Percentiles rank a stretch among this genome's conserved stretches.
These are phyloP conservation scores for Leucosporidium yakuticum DNA, from an alignment of 768 basidiomycete genomes.

Conservation along the genomic window DNA sequence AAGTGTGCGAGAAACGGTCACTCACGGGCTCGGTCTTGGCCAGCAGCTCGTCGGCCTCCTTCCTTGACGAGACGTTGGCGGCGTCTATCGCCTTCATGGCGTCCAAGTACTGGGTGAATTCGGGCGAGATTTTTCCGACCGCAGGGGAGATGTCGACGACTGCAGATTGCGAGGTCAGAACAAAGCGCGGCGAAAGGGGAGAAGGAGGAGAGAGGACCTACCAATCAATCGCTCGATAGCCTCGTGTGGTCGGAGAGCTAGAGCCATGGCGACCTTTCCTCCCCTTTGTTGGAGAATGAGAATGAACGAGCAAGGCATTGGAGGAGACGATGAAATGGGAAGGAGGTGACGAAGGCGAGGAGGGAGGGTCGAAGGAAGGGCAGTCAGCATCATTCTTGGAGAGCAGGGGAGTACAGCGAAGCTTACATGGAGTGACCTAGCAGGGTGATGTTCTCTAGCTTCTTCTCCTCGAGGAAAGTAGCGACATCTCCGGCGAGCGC, in stretches of 20 bases:
- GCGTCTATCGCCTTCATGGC: slow-evolving; percentile 70
- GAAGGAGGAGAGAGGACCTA: background rate
- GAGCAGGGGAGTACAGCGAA: slow-evolving; percentile 7
- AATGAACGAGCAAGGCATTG: too few species aligned
- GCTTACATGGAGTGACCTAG: slow-evolving; percentile 88
- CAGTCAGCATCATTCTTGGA: background rate
- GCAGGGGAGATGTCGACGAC: slow-evolving; percentile 78
- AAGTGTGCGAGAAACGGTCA: slow-evolving; percentile 1
- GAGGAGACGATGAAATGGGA: too few species aligned
- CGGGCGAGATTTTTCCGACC: slow-evolving; percentile 52
- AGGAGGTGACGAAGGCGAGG: too few species aligned
- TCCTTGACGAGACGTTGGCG: slow-evolving; percentile 55
- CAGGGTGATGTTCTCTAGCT: slow-evolving; percentile 59
- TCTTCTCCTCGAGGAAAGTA: slow-evolving; percentile 53
- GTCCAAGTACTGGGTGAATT: slow-evolving; percentile 61
- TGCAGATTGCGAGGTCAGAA: too few species aligned
- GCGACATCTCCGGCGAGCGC: slow-evolving; percentile 75
- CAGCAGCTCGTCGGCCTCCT: slow-evolving; percentile 65
- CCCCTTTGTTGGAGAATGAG: too few species aligned
- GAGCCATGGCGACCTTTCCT: slow-evolving; percentile 61
- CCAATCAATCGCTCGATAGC: slow-evolving; percentile 41
- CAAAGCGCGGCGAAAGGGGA: slow-evolving; percentile 42
- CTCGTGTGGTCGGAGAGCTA: slow-evolving; percentile 52
- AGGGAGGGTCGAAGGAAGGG: background rate
- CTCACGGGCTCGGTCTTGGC: slow-evolving; percentile 59